phyloP scores from a whole-genome alignment of 2,329 filamentous ascomycete genomes.

The Rhynchosporium agropyri region DNA sequence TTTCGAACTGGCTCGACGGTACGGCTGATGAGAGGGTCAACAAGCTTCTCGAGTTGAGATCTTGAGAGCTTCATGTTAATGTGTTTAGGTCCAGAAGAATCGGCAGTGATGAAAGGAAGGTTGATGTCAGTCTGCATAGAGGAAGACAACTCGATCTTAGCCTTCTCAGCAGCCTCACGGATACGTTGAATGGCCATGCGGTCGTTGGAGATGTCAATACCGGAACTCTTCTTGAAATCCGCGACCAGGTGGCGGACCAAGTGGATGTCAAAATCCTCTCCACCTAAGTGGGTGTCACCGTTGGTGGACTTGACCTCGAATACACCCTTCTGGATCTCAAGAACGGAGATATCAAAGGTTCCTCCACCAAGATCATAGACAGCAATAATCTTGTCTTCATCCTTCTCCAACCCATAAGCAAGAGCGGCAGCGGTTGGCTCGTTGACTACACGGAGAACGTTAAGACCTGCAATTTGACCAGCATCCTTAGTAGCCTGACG shows the following conservation, averaged over 20 bases:
- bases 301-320: conserved; percentile 99
- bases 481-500: conserved; percentile 98
- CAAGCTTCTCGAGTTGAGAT: conserved; percentile 88
- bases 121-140: conserved; percentile 96
- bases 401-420: conserved; percentile 95
- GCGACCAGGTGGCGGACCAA: conserved; percentile 91
- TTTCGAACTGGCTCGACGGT: conserved; percentile 94
- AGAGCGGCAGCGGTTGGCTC: conserved; percentile 95
- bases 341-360: conserved; percentile 98
- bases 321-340: conserved; percentile 96
- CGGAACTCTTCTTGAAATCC: conserved; percentile 95
- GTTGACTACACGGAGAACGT: conserved; percentile 97
- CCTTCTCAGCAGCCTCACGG: conserved; percentile 97
- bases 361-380: conserved; percentile 98
- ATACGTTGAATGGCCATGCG: conserved; percentile 99
- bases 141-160: conserved; percentile 97
- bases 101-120: conserved; percentile 97
- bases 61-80: conserved; percentile 95
- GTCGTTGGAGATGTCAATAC: conserved; percentile 86
- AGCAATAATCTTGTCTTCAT: conserved; percentile 83
- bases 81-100: conserved; percentile 94
- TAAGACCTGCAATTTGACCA: conserved; percentile 92
- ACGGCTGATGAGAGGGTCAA: conserved; percentile 83
- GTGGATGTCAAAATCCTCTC: conserved; percentile 96
- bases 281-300: conserved; percentile 97